Evolutionary conservation across 148 eudicot genomes (phyloP), one percentile per base, ranked within the genome.

Genomic region (Rhododendron simsii): DNA sequence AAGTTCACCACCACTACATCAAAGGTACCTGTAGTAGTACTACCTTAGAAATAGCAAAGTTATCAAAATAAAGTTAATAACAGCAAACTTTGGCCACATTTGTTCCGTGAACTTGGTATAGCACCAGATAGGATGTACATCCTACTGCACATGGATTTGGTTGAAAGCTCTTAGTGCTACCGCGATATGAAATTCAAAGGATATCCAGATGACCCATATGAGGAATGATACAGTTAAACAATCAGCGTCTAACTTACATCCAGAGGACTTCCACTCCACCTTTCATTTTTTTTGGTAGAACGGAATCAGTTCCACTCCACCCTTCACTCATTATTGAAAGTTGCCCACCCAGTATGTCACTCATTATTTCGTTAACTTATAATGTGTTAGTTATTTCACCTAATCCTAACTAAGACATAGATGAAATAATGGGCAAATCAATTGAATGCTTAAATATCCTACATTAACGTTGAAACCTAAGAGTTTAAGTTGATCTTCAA

Each of bases 1-100:
- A 98, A 92, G 91, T 98, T 98, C 86, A 98, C 99, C 83, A 98
- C 92, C 71, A 95, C 99, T 74, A 94, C 84, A 88, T 98, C 99
- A 87, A 98, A 92, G 20, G 96, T 92, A 90, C 98, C 99, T 95
- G 92, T 75, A 80, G 67, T 26, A 21, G 81, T 84, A 59, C 53
- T 55, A 84, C 8, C 20, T 88, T 9, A 57, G 84, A 18, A 84
- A 37, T n/a, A 84, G 65, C 7, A 2, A 84, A 21, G 65, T 74
- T 74, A 84, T 30, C 63, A 82, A 55, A 87, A 44, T 45, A 47
- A 76, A 82, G 33, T n/a, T 5, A 23, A 10, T 20, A 48, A 41
- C 20, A 82, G 39, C 55, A 51, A 30, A 69, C 23, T 48, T 5
- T n/a, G 21, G 57, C 10, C 9, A 81, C 26, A 50, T 80, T 26